Evolutionary conservation across 2,329 filamentous ascomycete species (phyloP).

Genomic region (Mariannaea elegans): DNA sequence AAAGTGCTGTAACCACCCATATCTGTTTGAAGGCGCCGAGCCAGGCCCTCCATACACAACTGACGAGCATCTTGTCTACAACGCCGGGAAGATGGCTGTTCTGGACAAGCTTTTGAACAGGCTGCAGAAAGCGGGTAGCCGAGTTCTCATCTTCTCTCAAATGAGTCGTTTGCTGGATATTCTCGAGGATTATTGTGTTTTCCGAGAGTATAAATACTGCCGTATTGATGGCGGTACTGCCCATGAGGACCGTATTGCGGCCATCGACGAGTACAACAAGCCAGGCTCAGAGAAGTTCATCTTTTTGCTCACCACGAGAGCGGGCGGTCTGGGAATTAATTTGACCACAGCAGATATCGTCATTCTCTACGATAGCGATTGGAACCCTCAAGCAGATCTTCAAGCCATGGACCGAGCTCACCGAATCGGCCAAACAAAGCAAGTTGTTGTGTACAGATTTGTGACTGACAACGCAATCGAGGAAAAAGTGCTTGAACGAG

Average conservation of each 20-base stretch:
- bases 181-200: conserved; percentile 97
- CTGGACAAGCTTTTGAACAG: conserved; percentile 89
- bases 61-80: conserved; percentile 92
- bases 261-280: conserved; percentile 98
- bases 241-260: conserved; percentile 95
- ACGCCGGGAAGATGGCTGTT: conserved; percentile 97
- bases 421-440: conserved; percentile 98
- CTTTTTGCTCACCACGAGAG: conserved; percentile 93
- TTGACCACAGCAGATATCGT: conserved; percentile 95
- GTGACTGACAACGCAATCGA: conserved; percentile 98
- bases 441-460: conserved; percentile 95
- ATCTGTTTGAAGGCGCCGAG: conserved; percentile 96
- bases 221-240: conserved; percentile 97
- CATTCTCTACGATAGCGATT: conserved; percentile 95
- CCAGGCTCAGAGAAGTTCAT: conserved; percentile 95
- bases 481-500: conserved; percentile 96
- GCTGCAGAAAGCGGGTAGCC: conserved; percentile 85
- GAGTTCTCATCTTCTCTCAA: conserved; percentile 98
- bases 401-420: conserved; percentile 99
- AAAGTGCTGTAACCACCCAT: conserved; percentile 99
- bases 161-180: conserved; percentile 99
- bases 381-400: conserved; percentile 98
- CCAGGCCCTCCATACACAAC: conserved; percentile 98
- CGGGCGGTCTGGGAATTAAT: conserved; percentile 96
- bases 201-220: conserved; percentile 94